A percentile compares a stretch with the other conserved stretches of the same genome.
Conservation (phyloP, 1,284 basidiomycete species). For the Melampsora larici-populina region DNA sequence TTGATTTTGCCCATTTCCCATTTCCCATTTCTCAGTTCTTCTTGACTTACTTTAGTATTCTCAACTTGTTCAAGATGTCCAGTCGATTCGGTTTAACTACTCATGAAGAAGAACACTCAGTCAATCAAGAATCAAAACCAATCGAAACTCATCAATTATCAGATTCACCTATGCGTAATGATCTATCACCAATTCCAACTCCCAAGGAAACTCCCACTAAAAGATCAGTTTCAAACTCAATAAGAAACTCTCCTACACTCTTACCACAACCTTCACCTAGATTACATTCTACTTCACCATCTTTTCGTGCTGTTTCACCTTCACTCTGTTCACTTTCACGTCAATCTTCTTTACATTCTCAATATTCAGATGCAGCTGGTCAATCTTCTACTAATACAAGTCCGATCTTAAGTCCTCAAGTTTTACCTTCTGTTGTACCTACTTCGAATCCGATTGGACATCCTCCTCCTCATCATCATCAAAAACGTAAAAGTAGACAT, state of each 20-base stretch:
- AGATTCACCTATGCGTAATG: not conserved
- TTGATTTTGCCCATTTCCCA: too few relatives aligned
- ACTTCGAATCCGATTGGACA: too few relatives aligned
- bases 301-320: not conserved
- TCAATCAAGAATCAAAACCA: too few relatives aligned
- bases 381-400: slow-evolving; percentile 19
- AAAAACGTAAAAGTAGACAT: slow-evolving; percentile 14
- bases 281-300: not conserved
- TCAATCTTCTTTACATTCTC: slow-evolving; percentile 35
- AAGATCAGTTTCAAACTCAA: not conserved
- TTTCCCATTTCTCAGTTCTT: too few relatives aligned
- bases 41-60: not conserved
- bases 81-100: not conserved
- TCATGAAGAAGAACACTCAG: not conserved
- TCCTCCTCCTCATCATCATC: not conserved
- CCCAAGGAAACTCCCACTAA: not conserved
- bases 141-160: too few relatives aligned
- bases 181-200: not conserved
- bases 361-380: slow-evolving; percentile 26
- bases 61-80: not conserved
- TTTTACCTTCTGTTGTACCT: not conserved
- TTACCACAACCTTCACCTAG: not conserved
- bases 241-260: not conserved
- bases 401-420: slow-evolving; percentile 23
- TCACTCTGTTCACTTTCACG: slow-evolving; percentile 1